A percentile compares a stretch with the other conserved stretches of the same genome.
These are phyloP conservation scores for Wickerhamiella siamensis DNA, from an alignment of 805 yeast genomes.

Conservation along the genomic window DNA sequence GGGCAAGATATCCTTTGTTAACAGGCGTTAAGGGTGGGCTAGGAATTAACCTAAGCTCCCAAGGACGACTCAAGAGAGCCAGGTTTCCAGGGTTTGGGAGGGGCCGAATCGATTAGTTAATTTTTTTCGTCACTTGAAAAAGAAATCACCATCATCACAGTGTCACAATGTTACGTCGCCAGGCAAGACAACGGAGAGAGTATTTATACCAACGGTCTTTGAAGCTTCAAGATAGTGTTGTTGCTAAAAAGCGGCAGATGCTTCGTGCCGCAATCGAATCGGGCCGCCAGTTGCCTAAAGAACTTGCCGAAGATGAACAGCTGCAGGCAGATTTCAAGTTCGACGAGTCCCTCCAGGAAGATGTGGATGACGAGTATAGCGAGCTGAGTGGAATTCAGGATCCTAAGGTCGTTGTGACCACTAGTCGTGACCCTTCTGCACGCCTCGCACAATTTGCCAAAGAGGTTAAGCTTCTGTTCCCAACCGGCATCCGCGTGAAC, in stretches of 20 bases:
- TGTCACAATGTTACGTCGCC: conserved; percentile 52
- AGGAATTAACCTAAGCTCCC: too few species aligned
- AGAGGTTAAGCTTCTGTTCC: conserved; percentile 79
- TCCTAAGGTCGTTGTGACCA: conserved; percentile 83
- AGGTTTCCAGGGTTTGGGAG: too few species aligned
- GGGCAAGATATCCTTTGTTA: too few species aligned
- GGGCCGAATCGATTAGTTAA: too few species aligned
- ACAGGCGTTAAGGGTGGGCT: too few species aligned
- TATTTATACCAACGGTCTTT: conserved; percentile 79
- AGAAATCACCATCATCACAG: too few species aligned
- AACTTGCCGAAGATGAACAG: conserved; percentile 72
- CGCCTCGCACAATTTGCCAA: conserved; percentile 81
- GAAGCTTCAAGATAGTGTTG: conserved; percentile 76
- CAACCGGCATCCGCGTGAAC: conserved; percentile 76
- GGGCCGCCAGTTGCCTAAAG: conserved; percentile 83
- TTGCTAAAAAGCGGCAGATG: conserved; percentile 74
- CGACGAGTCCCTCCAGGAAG: conserved; percentile 58
- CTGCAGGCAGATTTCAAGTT: conserved; percentile 70
- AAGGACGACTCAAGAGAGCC: too few species aligned
- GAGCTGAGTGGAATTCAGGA: conserved; percentile 77
- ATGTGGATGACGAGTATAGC: conserved; percentile 81
- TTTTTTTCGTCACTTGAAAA: too few species aligned
- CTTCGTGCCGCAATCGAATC: conserved; percentile 77
- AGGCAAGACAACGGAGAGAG: conserved; percentile 93
- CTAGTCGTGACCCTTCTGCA: conserved; percentile 82